phyloP scores from a whole-genome alignment of 2,329 filamentous ascomycete genomes.

The Ceratocystis cubensis region DNA sequence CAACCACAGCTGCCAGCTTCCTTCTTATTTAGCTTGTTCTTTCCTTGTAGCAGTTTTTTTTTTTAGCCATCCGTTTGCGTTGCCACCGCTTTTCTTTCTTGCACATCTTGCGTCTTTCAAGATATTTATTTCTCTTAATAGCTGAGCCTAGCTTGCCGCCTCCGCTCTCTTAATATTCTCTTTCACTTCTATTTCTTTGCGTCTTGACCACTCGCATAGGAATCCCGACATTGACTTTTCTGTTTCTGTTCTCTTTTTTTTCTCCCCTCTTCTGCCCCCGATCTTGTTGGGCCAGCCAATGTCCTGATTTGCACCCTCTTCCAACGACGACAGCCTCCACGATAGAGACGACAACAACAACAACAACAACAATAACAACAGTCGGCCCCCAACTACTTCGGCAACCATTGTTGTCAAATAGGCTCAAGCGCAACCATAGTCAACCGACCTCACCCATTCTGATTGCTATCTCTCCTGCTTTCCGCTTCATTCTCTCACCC shows the following conservation, averaged over 20 bases:
- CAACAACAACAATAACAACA: neutral
- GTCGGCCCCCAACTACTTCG: too few species aligned
- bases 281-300: neutral
- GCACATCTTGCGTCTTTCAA: neutral
- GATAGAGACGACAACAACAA: neutral
- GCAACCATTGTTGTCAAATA: neutral
- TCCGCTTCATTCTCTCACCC: neutral
- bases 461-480: neutral
- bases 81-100: neutral
- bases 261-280: neutral
- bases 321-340: neutral
- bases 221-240: neutral
- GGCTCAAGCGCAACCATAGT: too few species aligned
- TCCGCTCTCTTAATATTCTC: neutral
- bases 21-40: too few species aligned
- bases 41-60: too few species aligned
- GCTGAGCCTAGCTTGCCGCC: neutral
- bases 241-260: neutral
- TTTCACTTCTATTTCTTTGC: neutral
- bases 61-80: neutral
- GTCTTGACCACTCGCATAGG: neutral
- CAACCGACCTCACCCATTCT: too few species aligned
- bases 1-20: neutral
- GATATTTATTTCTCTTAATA: conserved; percentile 9
- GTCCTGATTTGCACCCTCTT: neutral